Percentiles rank a stretch among this genome's conserved stretches.
These are phyloP conservation scores for Vitis amurensis DNA, from an alignment of 164 flowering plant genomes.

Conservation along the genomic window DNA sequence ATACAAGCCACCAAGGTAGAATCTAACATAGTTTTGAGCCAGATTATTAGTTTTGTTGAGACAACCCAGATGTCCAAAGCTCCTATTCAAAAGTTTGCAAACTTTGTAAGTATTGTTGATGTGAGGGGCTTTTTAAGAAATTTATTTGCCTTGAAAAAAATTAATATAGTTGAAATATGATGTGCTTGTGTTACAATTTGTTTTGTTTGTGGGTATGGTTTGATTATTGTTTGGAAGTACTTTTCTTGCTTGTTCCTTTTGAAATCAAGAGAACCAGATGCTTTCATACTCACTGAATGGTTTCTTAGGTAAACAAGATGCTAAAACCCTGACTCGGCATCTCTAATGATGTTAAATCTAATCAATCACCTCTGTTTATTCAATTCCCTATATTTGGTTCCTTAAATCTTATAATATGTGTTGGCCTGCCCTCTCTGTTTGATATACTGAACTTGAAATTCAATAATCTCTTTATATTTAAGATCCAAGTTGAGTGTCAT, in stretches of 20 bases:
- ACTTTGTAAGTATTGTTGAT: conserved; percentile 64
- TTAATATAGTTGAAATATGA: background rate
- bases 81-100: conserved; percentile 99
- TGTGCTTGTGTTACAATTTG: background rate
- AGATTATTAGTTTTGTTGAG: conserved; percentile 93
- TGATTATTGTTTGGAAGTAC: background rate
- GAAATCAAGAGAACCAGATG: background rate
- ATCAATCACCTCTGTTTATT: background rate
- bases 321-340: background rate
- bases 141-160: too few species aligned
- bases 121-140: background rate
- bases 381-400: too few species aligned
- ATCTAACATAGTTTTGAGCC: conserved; percentile 82
- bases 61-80: conserved; percentile 99
- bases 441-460: too few species aligned
- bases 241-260: too few species aligned
- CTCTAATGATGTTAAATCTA: background rate
- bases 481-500: too few species aligned
- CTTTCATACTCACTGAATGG: background rate
- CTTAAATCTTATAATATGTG: too few species aligned
- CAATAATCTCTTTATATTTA: too few species aligned
- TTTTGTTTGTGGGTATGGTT: too few species aligned
- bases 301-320: background rate
- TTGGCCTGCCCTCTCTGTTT: too few species aligned
- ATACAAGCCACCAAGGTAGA: conserved; percentile 90